Base-by-base conservation (phyloP, 768 basidiomycete species). In the Macrolepiota albuminosa region DNA sequence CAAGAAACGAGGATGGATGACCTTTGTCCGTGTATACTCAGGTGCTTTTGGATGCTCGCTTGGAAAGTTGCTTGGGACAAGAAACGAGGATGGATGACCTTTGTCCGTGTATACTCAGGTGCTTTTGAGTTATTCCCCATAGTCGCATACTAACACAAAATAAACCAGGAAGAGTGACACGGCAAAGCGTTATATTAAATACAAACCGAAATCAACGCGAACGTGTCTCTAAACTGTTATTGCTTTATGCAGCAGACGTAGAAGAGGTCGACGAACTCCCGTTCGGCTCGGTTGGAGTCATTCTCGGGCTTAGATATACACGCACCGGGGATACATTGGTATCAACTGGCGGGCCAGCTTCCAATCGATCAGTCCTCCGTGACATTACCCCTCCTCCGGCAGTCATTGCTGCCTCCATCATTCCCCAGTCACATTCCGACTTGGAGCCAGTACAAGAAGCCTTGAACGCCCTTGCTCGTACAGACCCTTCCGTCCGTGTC, bases 61-160 rank as follows among this genome's bases (percentile, higher is more conserved):
- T 95, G 93, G 93, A 95, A 95, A 69, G 93, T 95, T 24, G 79
- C 77, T 34, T 93, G 91, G 92, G 91, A 95, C 67, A 85, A 85
- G 59, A 83, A 81, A 65, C 72, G 75, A 58, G 93, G 93, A 26
- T 95, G 93, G 93, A 93, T 95, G 91, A 94, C 93, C 2, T 95
- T 93, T 69, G 87, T 95, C 42, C 80, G 93, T 29, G 83, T 95
- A 21, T 95, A 95, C 71, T 93, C 92, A 56, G 93, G 92, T 91
- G 69, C 61, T 77, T 4, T 16, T 43, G 64, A 21, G 46, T 52
- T 48, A 39, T 37, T 58, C 52, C n/a, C 9, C 39, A 9, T 50
- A 37, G 51, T n/a, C 14, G 42, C 16, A 18, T 55, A 42, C 24
- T 26, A 46, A 50, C 54, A 31, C 59, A 10, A 36, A 14, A n/a